Evolutionary conservation across 2,329 filamentous ascomycete species (phyloP), one percentile per base, ranked within the genome.

Genomic region (Hymenoscyphus linearis): DNA sequence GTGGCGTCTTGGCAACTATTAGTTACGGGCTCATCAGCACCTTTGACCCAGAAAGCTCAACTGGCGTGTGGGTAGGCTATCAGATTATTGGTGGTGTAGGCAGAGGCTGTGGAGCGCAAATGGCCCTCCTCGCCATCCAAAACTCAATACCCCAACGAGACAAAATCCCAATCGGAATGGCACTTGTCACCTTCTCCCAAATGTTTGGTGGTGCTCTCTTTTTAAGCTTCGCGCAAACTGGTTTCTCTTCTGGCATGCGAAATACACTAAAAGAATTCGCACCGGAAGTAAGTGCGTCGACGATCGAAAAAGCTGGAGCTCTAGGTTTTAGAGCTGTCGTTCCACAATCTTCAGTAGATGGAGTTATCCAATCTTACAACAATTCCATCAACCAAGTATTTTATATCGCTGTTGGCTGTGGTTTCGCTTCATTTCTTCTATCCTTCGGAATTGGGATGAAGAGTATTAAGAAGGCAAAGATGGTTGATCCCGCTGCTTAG

Each of bases 401-500:
- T 22, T 71, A 70, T 58, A 47, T 70, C 34, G 62, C 56, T 4
- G 62, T 59, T n/a, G 64, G 55, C 1, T 44, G 60, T n/a, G 63
- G 61, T 9, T 60, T 44, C 27, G 59, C 31, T 6, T 58, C 52
- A 1, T 67, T 68, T 50, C 13, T 64, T n/a, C 58, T 64, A 14
- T 53, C 56, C 36, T 68, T 75, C 66, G 79, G 78, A 0, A 74
- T 82, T 66, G 80, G 80, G 0, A 80, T 77, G 74, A 74, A 74
- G 12, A 76, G 78, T 64, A 72, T 81, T 37, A 74, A 78, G 36
- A 76, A 77, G 66, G 31, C 52, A 44, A 66, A 68, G 47, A 27
- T 59, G 35, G 57, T 62, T 36, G 40, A 57, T n/a, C 44, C 57
- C 22, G 57, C 54, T 22, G 60, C 57, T 27, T 61, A 47, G 18